Base-by-base conservation (phyloP, 2,329 filamentous ascomycete genomes). In the Blastomyces silverae region DNA sequence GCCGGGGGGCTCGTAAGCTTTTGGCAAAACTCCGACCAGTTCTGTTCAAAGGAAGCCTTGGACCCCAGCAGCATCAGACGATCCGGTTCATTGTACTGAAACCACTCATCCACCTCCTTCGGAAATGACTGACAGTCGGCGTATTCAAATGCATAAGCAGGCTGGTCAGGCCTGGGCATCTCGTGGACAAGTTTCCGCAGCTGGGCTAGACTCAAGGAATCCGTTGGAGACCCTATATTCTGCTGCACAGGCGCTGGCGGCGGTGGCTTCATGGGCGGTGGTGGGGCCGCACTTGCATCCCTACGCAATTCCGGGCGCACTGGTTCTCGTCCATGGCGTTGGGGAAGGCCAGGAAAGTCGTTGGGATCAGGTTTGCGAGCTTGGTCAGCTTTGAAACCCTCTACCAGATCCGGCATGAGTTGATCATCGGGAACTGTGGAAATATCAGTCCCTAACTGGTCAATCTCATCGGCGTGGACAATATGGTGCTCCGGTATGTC, bases 51-150 rank as follows among this genome's bases (percentile, higher is more conserved):
- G 1, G 88, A 87, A 48, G 86, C 82, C 72, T 90, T 90, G 25
- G 90, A 88, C 63, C 87, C 85, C 63, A 89, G 84, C 60, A 97
- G 81, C 71, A 92, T 88, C 58, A 88, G 84, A 78, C 90, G 90
- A 74, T 97, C 92, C 77, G 90, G 89, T 67, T 91, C 87, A 70
- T 89, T 89, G 77, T 97, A 97, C 63, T 89, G 87, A 77, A 99
- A 99, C 94, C 94, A 99, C 79, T 99, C 94, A 74, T 97, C 91
- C 59, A 99, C 83, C 80, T 99, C 94, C 68, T 94, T 91, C 22
- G 90, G 86, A 70, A 96, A 88, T 0, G 86, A 80, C 28, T 88
- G 87, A 64, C 84, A 84, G 75, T 93, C 89, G 34, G 84, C 80
- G 78, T 93, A 93, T 68, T 85, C 85, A 74, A 96, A 99, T 66